Conservation (phyloP, 2,329 filamentous ascomycete species). For the Penicillium brevicompactum region DNA sequence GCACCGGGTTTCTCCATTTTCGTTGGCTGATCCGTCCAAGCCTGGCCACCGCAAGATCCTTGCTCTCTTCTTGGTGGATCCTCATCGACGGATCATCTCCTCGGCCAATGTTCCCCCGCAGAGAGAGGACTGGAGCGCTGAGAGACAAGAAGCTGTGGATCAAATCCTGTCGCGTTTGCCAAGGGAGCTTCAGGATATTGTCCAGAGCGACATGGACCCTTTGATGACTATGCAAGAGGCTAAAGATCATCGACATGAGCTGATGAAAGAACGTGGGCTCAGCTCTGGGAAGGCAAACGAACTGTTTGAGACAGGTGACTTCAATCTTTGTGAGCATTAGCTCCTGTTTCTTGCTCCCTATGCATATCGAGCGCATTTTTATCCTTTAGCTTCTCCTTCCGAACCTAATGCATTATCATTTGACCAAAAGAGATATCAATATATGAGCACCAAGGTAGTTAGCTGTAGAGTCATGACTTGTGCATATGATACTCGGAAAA, state of each 20-base stretch:
- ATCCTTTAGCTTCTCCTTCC: too few species aligned
- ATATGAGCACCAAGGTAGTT: too few species aligned
- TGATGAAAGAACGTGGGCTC: constrained; percentile 19
- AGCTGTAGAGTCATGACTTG: too few species aligned
- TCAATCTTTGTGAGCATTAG: constrained; percentile 19
- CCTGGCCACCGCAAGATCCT: constrained; percentile 61
- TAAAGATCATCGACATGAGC: constrained; percentile 33
- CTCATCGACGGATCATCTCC: constrained; percentile 53
- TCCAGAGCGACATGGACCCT: constrained; percentile 26
- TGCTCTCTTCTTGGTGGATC: constrained; percentile 63
- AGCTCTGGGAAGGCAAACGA: constrained; percentile 1
- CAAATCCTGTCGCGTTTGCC: constrained; percentile 3
- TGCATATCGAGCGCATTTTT: too few species aligned
- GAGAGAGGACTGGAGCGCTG: constrained; percentile 30
- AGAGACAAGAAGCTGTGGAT: background rate
- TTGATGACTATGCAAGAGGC: constrained; percentile 41
- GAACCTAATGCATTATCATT: too few species aligned
- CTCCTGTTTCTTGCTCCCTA: too few species aligned
- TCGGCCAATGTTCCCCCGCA: constrained; percentile 57
- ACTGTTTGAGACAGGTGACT: constrained; percentile 6
- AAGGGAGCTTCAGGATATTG: constrained; percentile 25
- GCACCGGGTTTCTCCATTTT: constrained; percentile 55
- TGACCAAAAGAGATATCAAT: too few species aligned
- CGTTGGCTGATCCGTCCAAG: constrained; percentile 51
- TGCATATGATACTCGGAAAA: too few species aligned